A percentile compares a stretch with the other conserved stretches of the same genome.
Conservation (phyloP, 2,329 filamentous ascomycete genomes). For the Talaromyces sp. region DNA sequence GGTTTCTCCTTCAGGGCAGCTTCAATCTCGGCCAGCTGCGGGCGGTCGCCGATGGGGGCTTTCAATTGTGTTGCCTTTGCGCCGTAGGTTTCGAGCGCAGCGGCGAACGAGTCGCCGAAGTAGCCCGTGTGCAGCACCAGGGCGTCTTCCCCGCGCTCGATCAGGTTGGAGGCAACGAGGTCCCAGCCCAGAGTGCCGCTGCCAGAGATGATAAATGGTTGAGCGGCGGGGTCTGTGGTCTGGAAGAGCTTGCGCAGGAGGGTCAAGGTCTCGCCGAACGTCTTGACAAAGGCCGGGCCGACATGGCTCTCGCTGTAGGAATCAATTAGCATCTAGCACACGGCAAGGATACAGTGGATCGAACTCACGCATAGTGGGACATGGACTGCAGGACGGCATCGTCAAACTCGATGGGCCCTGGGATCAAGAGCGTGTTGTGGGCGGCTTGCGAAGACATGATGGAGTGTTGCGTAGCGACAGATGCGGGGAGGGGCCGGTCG, state of each 20-base stretch:
- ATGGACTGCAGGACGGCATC: constrained; percentile 93
- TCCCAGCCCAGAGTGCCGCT: constrained; percentile 98
- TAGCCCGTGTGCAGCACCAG: constrained; percentile 94
- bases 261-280: constrained; percentile 82
- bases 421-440: constrained; percentile 79
- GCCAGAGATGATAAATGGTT: constrained; percentile 89
- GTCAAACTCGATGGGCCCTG: constrained; percentile 96
- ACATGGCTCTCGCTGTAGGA: constrained; percentile 81
- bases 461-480: constrained; percentile 17
- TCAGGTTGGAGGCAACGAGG: constrained; percentile 85
- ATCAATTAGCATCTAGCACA: too few relatives aligned
- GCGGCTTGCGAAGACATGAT: constrained; percentile 55
- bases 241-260: constrained; percentile 93
- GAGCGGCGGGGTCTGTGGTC: constrained; percentile 71
- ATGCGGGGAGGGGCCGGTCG: constrained; percentile 23
- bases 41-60: constrained; percentile 80
- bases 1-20: constrained; percentile 81
- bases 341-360: too few relatives aligned
- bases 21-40: constrained; percentile 82
- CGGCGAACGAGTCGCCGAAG: constrained; percentile 91
- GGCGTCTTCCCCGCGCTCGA: constrained; percentile 83
- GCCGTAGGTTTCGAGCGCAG: constrained; percentile 88
- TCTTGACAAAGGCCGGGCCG: constrained; percentile 78
- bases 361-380: constrained; percentile 71
- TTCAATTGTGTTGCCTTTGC: constrained; percentile 85